A percentile compares a stretch with the other conserved stretches of the same genome.
These are phyloP conservation scores for Pleurotus eryngii DNA, from an alignment of 768 basidiomycete genomes.

Conservation along the genomic window DNA sequence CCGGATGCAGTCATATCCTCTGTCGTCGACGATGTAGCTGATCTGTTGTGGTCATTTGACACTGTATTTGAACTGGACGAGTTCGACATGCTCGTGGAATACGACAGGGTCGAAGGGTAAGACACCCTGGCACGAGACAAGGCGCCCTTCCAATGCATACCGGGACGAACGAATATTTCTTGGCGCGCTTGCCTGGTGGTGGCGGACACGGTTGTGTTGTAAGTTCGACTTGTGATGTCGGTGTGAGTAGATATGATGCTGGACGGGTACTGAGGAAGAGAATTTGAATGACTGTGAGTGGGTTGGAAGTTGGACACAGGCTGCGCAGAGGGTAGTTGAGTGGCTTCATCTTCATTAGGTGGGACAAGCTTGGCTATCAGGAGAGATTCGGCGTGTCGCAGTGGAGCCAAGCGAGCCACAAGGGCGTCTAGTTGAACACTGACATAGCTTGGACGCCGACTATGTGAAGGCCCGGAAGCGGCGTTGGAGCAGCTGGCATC, in stretches of 20 bases:
- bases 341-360: conserved; percentile 58
- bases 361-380: conserved; percentile 71
- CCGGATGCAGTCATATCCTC: neutral
- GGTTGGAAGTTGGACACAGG: neutral
- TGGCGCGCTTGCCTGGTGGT: conserved; percentile 22
- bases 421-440: conserved; percentile 45
- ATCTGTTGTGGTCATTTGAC: neutral
- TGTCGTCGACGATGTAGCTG: conserved; percentile 9
- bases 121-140: conserved; percentile 42
- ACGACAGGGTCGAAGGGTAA: conserved; percentile 14
- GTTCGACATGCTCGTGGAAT: neutral
- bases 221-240: conserved; percentile 11
- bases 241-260: conserved; percentile 6
- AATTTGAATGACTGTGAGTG: neutral
- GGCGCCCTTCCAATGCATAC: conserved; percentile 62
- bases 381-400: conserved; percentile 66
- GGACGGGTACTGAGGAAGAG: neutral
- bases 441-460: neutral
- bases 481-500: neutral
- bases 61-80: neutral
- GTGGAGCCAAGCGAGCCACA: conserved; percentile 58
- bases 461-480: neutral
- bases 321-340: conserved; percentile 24
- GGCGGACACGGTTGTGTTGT: conserved; percentile 13
- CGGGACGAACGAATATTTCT: conserved; percentile 64